Conservation (phyloP, 2,329 filamentous ascomycete species). For the Ophiosphaerella herpotricha region DNA sequence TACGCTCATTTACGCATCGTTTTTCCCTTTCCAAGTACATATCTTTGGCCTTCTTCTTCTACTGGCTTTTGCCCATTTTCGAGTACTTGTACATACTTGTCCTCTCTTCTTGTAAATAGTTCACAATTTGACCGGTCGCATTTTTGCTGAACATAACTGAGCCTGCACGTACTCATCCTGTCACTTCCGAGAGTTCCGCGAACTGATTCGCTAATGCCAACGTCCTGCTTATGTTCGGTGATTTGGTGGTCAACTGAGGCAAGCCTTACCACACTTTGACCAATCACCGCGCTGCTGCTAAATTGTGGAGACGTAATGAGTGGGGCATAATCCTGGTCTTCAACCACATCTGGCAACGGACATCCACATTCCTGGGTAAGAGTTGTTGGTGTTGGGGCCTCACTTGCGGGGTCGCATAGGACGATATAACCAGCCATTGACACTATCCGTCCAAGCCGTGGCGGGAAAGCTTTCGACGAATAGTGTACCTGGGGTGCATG, state of each 20-base stretch:
- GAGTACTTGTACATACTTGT: neutral
- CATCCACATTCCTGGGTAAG: neutral
- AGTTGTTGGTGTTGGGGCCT: neutral
- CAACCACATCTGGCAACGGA: neutral
- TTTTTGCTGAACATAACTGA: too few species aligned
- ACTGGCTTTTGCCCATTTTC: neutral
- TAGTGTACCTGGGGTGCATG: neutral
- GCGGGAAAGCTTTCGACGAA: neutral
- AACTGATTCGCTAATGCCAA: too few species aligned
- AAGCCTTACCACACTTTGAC: neutral
- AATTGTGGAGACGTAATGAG: neutral
- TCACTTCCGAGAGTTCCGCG: too few species aligned
- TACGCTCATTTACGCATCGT: conserved; percentile 5
- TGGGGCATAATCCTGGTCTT: neutral
- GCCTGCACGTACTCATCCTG: neutral
- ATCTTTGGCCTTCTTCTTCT: neutral
- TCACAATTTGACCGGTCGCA: too few species aligned
- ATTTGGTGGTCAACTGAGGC: too few species aligned
- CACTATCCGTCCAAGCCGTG: neutral
- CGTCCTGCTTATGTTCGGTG: too few species aligned
- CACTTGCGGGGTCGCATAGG: neutral
- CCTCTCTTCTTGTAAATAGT: too few species aligned
- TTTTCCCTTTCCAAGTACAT: neutral
- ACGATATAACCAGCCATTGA: neutral
- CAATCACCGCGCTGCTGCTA: neutral